Evolutionary conservation across 2,329 filamentous ascomycete genomes (phyloP).

Genomic region (Aspergillus pseudoterreus): DNA sequence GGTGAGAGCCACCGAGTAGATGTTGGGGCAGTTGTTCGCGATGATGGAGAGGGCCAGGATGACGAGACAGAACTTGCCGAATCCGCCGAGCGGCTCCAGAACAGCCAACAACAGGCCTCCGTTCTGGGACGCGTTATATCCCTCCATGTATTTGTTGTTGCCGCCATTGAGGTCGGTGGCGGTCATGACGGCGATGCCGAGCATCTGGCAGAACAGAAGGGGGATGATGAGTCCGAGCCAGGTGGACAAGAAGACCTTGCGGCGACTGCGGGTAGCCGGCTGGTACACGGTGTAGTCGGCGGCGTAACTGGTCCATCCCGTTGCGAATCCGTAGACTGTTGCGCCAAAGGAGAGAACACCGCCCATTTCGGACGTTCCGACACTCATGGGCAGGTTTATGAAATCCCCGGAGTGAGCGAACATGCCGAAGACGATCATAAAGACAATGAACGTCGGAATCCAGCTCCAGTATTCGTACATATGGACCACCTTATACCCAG

Average conservation of each 20-base stretch:
- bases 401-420: conserved; percentile 68
- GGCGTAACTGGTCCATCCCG: conserved; percentile 71
- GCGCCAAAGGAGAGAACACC: conserved; percentile 62
- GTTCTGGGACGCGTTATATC: conserved; percentile 56
- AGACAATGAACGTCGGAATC: conserved; percentile 70
- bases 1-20: conserved; percentile 67
- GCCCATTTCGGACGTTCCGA: conserved; percentile 59
- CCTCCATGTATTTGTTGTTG: conserved; percentile 52
- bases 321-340: conserved; percentile 64
- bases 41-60: conserved; percentile 64
- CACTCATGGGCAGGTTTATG: conserved; percentile 56
- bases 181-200: conserved; percentile 67
- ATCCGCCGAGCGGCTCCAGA: conserved; percentile 60
- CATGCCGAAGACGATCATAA: conserved; percentile 65
- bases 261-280: conserved; percentile 56
- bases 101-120: conserved; percentile 66
- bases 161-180: conserved; percentile 55
- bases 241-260: conserved; percentile 65
- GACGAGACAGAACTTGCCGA: conserved; percentile 69
- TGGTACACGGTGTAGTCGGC: conserved; percentile 81
- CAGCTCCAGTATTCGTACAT: conserved; percentile 71
- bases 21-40: conserved; percentile 68
- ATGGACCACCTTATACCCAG: conserved; percentile 74
- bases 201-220: conserved; percentile 69
- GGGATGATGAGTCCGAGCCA: conserved; percentile 67